A percentile compares a stretch with the other conserved stretches of the same genome.
These are phyloP conservation scores for Solanum raphanifolium DNA, from an alignment of 257 asterid genomes.

Conservation along the genomic window DNA sequence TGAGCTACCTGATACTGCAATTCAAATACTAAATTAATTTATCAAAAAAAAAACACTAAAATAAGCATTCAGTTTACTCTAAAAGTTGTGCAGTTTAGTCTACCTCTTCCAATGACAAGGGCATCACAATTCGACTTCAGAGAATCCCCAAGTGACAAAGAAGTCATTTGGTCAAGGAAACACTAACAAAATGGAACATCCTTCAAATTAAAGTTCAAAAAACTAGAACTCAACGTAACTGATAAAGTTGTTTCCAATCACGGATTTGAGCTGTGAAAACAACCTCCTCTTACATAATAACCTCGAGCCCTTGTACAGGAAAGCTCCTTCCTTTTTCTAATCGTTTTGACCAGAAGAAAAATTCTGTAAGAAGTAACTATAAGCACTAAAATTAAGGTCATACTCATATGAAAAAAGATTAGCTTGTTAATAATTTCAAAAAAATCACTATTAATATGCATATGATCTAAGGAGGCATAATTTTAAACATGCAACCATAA, in stretches of 20 bases:
- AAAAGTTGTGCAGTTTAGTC: neutral
- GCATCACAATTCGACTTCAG: constrained; percentile 82
- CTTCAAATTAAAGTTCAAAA: neutral
- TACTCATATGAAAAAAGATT: no score
- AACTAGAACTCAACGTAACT: neutral
- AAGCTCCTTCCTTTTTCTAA: neutral
- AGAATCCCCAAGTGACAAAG: constrained; percentile 11
- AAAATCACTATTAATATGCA: neutral
- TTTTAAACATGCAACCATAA: neutral
- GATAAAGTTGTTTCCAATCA: no score
- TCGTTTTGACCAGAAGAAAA: neutral
- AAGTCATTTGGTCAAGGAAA: constrained; percentile 41
- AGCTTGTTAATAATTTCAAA: no score
- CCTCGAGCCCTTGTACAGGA: no score
- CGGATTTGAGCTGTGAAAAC: no score
- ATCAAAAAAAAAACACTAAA: neutral
- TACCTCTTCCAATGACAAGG: constrained; percentile 87
- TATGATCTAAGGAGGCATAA: neutral
- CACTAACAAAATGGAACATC: neutral
- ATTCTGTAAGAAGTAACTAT: no score
- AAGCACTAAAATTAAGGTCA: no score
- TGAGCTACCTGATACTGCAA: constrained; percentile 85
- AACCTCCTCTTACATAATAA: no score
- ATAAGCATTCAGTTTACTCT: neutral
- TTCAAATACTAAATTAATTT: neutral